A percentile compares a stretch with the other conserved stretches of the same genome.
Evolutionary conservation across 805 yeast genomes (phyloP).

Genomic region (Scheffersomyces ergatensis): DNA sequence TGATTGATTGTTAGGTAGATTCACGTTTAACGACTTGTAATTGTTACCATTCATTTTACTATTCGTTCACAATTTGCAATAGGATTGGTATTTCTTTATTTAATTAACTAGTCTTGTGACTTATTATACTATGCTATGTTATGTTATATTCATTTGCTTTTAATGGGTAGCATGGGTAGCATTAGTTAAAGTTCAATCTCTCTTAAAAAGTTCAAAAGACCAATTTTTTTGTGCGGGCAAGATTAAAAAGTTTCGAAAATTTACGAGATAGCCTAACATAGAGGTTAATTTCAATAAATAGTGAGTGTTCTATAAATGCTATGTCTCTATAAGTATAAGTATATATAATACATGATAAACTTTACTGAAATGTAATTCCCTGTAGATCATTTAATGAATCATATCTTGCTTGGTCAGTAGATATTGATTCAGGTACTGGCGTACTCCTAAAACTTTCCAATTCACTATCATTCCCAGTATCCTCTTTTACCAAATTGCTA

Average conservation of each 20-base stretch:
- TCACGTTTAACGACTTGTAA: conserved; percentile 1
- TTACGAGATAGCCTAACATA: too few species aligned
- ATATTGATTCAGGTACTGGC: neutral
- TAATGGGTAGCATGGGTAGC: too few species aligned
- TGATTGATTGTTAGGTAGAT: neutral
- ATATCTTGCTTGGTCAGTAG: neutral
- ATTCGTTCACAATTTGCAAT: too few species aligned
- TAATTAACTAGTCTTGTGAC: too few species aligned
- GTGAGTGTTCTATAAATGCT: neutral
- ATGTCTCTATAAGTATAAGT: neutral
- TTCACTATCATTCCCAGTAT: neutral
- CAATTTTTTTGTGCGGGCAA: too few species aligned
- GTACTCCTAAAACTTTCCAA: conserved; percentile 3
- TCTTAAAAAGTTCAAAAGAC: too few species aligned
- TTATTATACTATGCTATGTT: too few species aligned
- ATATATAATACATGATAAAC: neutral
- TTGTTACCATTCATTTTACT: neutral
- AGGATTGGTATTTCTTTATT: too few species aligned
- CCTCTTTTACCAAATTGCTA: neutral
- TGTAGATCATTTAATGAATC: conserved; percentile 7
- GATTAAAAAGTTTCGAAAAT: too few species aligned
- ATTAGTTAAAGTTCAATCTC: too few species aligned
- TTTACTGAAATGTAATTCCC: neutral
- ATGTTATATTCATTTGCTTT: too few species aligned
- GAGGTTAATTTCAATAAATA: too few species aligned